Evolutionary conservation across 139 green algal genomes (phyloP), one percentile per base, ranked within the genome.

Genomic region (Yamagishiella unicocca): DNA sequence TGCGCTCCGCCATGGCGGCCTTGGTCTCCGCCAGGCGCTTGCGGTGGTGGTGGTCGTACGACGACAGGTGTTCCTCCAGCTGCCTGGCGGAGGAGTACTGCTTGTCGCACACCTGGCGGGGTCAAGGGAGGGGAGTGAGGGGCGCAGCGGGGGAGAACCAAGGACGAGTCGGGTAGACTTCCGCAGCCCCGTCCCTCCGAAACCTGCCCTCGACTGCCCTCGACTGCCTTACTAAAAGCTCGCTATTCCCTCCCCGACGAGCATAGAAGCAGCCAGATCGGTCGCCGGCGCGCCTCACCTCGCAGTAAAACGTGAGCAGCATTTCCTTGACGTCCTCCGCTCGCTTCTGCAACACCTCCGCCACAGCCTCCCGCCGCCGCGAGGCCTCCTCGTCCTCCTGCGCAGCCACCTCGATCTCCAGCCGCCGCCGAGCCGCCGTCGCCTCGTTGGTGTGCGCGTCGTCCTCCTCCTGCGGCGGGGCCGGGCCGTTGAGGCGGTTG

Each of bases 41-140:
- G 79, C 92, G 93, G 89, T 98, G 96, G 89, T 98, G 95, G 87
- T 98, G 96, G 85, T 98, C 96, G 85, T 99, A 99, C 27, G 93
- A 97, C 58, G 90, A 96, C n/a, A 98, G 91, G 90, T 99, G 96
- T 66, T 89, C 87, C 85, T 99, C 96, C 76, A 97, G 88, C 91
- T 99, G 96, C 74, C 93, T 93, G 0, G 95, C 94, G 37, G 86
- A 93, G 24, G 92, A 92, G 94, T 99, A 99, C 89, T 99, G 96
- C 94, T 99, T 99, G 92, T 95, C 89, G 89, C 96, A 99, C 2
- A 92, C 87, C 96, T 98, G 92, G 10, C 40, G n/a, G n/a, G n/a
- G n/a, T n/a, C n/a, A 72, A 72, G 10, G 25, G 14, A 21, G 27
- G 1, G n/a, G 6, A 46, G 68, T 7, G n/a, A 27, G 81, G 7